A percentile compares a stretch with the other conserved stretches of the same genome.
phyloP scores from a whole-genome alignment of 208 protist genomes.

The Strigomonas culicis region DNA sequence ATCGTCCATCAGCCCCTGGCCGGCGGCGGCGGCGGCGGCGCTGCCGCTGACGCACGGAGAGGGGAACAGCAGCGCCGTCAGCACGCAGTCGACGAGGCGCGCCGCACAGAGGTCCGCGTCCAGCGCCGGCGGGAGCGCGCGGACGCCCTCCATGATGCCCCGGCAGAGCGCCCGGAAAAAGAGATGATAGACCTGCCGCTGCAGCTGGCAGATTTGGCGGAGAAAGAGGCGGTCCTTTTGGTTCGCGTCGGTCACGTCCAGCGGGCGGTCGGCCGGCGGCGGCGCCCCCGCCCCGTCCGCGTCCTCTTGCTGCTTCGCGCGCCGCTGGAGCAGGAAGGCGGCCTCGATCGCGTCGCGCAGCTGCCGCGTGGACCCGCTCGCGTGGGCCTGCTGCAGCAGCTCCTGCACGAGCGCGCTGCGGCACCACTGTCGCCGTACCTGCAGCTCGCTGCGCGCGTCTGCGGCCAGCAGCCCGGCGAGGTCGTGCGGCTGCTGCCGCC shows the following conservation, averaged over 20 bases:
- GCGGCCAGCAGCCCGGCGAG: neutral
- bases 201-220: too few species aligned
- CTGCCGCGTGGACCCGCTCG: slow-evolving; percentile 2
- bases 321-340: neutral
- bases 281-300: neutral
- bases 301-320: neutral
- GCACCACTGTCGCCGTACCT: neutral
- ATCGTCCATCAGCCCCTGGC: neutral
- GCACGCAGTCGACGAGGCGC: neutral
- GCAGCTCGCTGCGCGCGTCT: neutral
- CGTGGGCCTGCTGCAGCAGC: neutral
- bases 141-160: too few species aligned
- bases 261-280: neutral
- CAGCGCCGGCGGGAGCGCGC: too few species aligned
- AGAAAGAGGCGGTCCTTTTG: too few species aligned
- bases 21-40: too few species aligned
- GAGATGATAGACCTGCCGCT: too few species aligned
- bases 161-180: too few species aligned
- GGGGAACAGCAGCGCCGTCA: neutral
- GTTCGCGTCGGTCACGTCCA: too few species aligned
- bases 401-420: neutral
- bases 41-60: neutral
- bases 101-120: neutral
- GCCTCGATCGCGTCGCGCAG: slow-evolving; percentile 17
- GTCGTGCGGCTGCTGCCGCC: too few species aligned